These are phyloP conservation scores for Kurtzmaniella quercitrusa DNA, from an alignment of 1,139 yeast species.

Conservation along the genomic window DNA sequence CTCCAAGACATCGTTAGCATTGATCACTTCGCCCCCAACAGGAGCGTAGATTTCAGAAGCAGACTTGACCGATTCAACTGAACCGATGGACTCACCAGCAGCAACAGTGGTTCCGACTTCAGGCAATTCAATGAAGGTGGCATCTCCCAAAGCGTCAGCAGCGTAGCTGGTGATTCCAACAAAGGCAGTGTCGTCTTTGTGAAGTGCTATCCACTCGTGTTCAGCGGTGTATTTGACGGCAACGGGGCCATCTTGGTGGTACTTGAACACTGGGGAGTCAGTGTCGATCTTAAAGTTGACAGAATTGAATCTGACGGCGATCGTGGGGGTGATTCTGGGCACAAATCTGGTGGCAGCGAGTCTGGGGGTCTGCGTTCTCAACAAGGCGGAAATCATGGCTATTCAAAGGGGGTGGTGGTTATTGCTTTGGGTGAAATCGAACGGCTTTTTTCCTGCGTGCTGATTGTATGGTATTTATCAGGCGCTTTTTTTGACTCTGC, in stretches of 20 bases:
- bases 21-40: constrained; percentile 71
- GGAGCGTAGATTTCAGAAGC: constrained; percentile 95
- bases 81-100: constrained; percentile 81
- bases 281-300: constrained; percentile 46
- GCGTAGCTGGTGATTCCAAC: constrained; percentile 95
- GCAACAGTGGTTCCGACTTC: constrained; percentile 64
- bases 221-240: constrained; percentile 73
- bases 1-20: constrained; percentile 63
- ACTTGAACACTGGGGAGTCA: constrained; percentile 48
- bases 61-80: constrained; percentile 91
- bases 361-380: constrained; percentile 10
- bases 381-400: constrained; percentile 6
- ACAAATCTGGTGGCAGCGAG: constrained; percentile 7
- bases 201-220: constrained; percentile 94
- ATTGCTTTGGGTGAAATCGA: background rate
- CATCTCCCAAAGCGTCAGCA: constrained; percentile 97
- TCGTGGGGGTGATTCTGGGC: constrained; percentile 11
- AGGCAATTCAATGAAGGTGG: constrained; percentile 89
- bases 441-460: background rate
- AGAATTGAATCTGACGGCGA: constrained; percentile 27
- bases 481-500: background rate
- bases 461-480: background rate
- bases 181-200: constrained; percentile 76
- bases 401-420: background rate
- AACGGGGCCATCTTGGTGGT: constrained; percentile 46